Conservation (phyloP, 1,284 basidiomycete genomes). For the Grifola frondosa region DNA sequence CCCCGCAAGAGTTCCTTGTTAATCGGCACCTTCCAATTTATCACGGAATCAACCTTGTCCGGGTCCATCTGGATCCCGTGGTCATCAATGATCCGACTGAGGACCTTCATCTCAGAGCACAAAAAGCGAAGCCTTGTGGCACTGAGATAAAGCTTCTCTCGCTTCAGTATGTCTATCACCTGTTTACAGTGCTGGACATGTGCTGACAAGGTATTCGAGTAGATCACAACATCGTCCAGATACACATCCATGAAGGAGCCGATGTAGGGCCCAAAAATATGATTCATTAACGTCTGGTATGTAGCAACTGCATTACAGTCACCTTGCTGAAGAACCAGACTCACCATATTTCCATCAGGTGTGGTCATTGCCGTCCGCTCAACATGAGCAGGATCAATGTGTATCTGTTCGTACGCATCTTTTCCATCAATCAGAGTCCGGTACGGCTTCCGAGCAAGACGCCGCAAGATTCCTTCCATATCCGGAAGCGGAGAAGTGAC, state of each 20-base stretch:
- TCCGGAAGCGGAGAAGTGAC: constrained; percentile 30
- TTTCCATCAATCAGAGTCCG: neutral
- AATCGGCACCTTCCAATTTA: constrained; percentile 30
- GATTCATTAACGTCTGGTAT: constrained; percentile 34
- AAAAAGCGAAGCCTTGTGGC: constrained; percentile 30
- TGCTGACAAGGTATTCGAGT: constrained; percentile 21
- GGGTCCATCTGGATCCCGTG: constrained; percentile 31
- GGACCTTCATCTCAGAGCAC: constrained; percentile 19
- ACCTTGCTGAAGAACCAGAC: constrained; percentile 35
- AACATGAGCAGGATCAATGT: constrained; percentile 1
- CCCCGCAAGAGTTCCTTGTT: constrained; percentile 13
- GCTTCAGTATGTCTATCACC: constrained; percentile 21
- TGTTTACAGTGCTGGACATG: constrained; percentile 25
- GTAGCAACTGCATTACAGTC: constrained; percentile 37
- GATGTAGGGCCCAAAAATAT: constrained; percentile 27
- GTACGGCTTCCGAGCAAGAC: neutral
- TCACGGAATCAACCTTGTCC: constrained; percentile 27
- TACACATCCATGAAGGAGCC: constrained; percentile 26
- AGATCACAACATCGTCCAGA: constrained; percentile 26
- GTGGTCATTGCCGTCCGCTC: constrained; percentile 1
- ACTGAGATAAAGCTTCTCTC: constrained; percentile 25
- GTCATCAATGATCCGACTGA: constrained; percentile 30
- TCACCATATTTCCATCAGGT: constrained; percentile 35
- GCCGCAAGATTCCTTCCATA: neutral
- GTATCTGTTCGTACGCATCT: constrained; percentile 3